phyloP scores from a whole-genome alignment of 441 rosid species.

The Corymbia calophylla region DNA sequence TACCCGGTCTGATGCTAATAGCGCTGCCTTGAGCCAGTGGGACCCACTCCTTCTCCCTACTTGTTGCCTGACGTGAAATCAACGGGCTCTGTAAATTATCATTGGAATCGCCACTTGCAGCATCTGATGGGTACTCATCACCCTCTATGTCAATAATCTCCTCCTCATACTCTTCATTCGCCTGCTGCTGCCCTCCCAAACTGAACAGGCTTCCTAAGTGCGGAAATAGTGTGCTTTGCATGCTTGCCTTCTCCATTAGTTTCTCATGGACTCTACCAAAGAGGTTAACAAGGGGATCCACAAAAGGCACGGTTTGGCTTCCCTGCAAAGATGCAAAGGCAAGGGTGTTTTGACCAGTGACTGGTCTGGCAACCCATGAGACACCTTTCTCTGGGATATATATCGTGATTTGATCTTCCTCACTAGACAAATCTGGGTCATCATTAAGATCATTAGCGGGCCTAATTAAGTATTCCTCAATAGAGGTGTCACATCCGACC shows the following conservation, averaged over 20 bases:
- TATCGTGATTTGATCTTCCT: conserved; percentile 57
- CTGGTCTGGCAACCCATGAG: conserved; percentile 81
- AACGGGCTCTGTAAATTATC: conserved; percentile 81
- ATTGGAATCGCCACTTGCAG: conserved; percentile 57
- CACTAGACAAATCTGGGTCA: conserved; percentile 35
- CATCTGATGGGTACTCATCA: conserved; percentile 64
- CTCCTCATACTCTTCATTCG: conserved; percentile 81
- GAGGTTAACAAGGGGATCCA: conserved; percentile 93
- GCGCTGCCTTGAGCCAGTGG: conserved; percentile 45
- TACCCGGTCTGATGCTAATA: conserved; percentile 48
- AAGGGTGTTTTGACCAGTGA: conserved; percentile 50
- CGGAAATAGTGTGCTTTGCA: conserved; percentile 84
- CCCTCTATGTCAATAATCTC: conserved; percentile 70
- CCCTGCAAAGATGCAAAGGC: conserved; percentile 73
- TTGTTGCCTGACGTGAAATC: conserved; percentile 86
- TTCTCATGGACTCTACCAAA: conserved; percentile 96
- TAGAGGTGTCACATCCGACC: conserved; percentile 47
- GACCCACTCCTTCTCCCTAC: conserved; percentile 65
- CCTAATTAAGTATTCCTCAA: conserved; percentile 59
- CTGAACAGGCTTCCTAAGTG: conserved; percentile 97
- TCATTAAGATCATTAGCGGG: conserved; percentile 30
- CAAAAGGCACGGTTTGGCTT: conserved; percentile 46
- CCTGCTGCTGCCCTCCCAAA: conserved; percentile 57
- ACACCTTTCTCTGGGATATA: conserved; percentile 74
- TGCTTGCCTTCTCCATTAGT: conserved; percentile 74